A percentile compares a stretch with the other conserved stretches of the same genome.
Conservation (phyloP, 1,284 basidiomycete species). For the Agroathelia rolfsii region DNA sequence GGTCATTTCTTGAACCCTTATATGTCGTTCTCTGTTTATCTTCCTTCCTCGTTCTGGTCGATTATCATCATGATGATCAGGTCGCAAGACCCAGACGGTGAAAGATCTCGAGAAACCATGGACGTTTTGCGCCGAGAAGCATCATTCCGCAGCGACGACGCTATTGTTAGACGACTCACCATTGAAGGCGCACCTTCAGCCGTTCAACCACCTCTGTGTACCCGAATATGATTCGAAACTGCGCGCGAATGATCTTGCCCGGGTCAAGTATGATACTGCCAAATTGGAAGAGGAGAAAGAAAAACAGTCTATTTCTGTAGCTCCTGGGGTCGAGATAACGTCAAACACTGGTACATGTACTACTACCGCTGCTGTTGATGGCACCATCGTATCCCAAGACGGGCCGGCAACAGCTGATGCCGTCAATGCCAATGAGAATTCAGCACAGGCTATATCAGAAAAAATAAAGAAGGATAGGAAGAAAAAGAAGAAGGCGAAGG, state of each 20-base stretch:
- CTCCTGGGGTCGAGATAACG: slow-evolving; percentile 1
- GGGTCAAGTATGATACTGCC: slow-evolving; percentile 13
- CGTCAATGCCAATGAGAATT: slow-evolving; percentile 3
- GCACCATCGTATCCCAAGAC: too few relatives aligned
- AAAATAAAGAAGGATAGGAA: slow-evolving; percentile 9
- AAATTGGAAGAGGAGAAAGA: slow-evolving; percentile 12
- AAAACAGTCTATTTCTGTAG: slow-evolving; percentile 1
- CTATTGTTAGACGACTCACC: slow-evolving; percentile 77
- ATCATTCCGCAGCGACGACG: slow-evolving; percentile 58
- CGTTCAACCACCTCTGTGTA: slow-evolving; percentile 72
- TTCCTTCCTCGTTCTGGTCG: slow-evolving; percentile 1
- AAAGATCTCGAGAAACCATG: slow-evolving; percentile 76
- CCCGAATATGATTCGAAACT: slow-evolving; percentile 48
- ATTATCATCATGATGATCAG: slow-evolving; percentile 26
- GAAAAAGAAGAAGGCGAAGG: slow-evolving; percentile 7
- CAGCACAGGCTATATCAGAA: slow-evolving; percentile 6
- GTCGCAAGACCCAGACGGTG: slow-evolving; percentile 56
- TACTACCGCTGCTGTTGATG: too few relatives aligned
- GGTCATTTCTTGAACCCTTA: slow-evolving; percentile 6
- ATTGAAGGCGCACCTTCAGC: slow-evolving; percentile 69
- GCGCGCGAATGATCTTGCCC: slow-evolving; percentile 35
- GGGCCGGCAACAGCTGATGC: slow-evolving; percentile 6
- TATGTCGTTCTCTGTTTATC: slow-evolving; percentile 9
- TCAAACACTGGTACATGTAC: too few relatives aligned
- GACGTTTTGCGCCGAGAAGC: slow-evolving; percentile 30